These are phyloP conservation scores for Populus simonii DNA, from an alignment of 345 rosid genomes.

Conservation along the genomic window DNA sequence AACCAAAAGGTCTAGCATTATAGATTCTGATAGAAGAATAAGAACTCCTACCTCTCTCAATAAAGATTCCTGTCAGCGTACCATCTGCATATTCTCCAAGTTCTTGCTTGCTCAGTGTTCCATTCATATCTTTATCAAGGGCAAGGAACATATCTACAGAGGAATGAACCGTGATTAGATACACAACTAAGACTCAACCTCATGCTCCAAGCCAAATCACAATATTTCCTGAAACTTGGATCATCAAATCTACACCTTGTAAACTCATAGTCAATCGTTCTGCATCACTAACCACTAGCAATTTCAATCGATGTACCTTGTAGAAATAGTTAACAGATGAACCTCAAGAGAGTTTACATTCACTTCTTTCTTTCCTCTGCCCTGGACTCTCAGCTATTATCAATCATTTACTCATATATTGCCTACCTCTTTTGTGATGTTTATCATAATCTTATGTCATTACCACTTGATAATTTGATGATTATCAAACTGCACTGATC, in stretches of 20 bases:
- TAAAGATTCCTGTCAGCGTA: slow-evolving; percentile 84
- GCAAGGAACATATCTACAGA: slow-evolving; percentile 87
- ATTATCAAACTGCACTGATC: not conserved
- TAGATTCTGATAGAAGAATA: not conserved
- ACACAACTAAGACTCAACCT: not conserved
- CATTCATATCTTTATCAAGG: slow-evolving; percentile 91
- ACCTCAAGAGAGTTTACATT: not conserved
- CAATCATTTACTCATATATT: not conserved
- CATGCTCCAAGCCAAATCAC: not conserved
- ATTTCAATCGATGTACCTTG: not conserved
- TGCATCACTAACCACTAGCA: not conserved
- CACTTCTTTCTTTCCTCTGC: not conserved
- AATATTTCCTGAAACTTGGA: not conserved
- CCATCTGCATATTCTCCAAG: slow-evolving; percentile 97
- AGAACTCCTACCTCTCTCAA: slow-evolving; percentile 72
- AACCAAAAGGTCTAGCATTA: not conserved
- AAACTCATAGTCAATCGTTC: not conserved
- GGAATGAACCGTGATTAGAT: slow-evolving; percentile 4
- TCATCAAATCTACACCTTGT: not conserved
- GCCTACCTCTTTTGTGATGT: not conserved
- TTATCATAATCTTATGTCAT: not conserved
- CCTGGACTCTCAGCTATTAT: not conserved
- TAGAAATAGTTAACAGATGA: not conserved
- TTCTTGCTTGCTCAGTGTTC: slow-evolving; percentile 92
- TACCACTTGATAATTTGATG: not conserved